Evolutionary conservation across 225 moss, liverwort and hornwort genomes (phyloP), one percentile per base, ranked within the genome.

Genomic region (Straminergon stramineum): DNA sequence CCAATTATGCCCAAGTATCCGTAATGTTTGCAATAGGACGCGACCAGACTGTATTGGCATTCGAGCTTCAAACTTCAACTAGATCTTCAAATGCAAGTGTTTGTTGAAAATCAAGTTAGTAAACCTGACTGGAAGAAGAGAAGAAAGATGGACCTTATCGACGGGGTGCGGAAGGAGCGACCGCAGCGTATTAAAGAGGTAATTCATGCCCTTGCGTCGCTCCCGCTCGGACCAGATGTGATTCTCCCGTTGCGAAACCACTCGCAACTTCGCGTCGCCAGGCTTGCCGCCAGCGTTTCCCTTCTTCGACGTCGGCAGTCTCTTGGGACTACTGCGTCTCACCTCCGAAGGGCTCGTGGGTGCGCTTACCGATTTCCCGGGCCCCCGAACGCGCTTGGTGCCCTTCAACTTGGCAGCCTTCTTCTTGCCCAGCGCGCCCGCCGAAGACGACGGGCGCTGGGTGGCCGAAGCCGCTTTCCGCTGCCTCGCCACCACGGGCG

Each of bases 201-300:
- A 95, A 86, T 98, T 98, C 98, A 98, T 98, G 86, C 98, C 98
- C 93, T 98, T 98, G 79, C 98, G 97, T 43, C 98, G 90, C 85
- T 98, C 97, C 68, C 98, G 73, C 81, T 98, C 98, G 41, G 97
- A 97, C 97, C 98, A 98, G 87, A 98, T 98, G 85, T 98, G 98
- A 73, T 92, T 96, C 93, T 98, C 96, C 76, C 98, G 88, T 75
- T 98, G 98, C 57, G 96, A 90, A 70, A 90, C 86, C 41, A 86
- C 80, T 39, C 86, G 53, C 57, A 87, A 60, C 61, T 81, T 80
- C 32, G 70, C 58, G 43, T 55, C 55, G 56, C 63, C 53, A 24
- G 74, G 41, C 85, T 95, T 97, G 56, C 94, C 31, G 28, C 67
- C 53, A 39, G 81, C 89, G 79, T 89, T 92, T 16, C 89, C 90